Evolutionary conservation across 495 filamentous ascomycete species (phyloP).

Genomic region (Tuber melanosporum): DNA sequence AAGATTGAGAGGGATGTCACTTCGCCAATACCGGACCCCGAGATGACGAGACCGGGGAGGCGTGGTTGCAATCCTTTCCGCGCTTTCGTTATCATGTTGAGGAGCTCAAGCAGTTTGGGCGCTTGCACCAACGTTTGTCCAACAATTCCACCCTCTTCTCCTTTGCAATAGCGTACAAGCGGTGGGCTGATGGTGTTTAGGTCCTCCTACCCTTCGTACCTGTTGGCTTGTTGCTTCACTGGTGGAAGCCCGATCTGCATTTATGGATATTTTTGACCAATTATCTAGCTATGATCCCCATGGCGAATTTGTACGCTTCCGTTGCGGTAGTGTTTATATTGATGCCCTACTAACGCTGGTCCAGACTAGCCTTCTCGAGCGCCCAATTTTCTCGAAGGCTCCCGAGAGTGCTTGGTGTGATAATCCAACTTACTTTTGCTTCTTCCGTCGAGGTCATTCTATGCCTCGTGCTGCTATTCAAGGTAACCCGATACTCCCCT

Average conservation of each 20-base stretch:
- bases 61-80: conserved; percentile 12
- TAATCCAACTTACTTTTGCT: conserved; percentile 69
- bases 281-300: conserved; percentile 79
- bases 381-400: not conserved
- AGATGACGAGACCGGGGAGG: not conserved
- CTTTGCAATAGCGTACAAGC: not conserved
- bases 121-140: conserved; percentile 16
- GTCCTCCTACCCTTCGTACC: conserved; percentile 72
- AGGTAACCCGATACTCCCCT: conserved; percentile 31
- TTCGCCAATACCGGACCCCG: not conserved
- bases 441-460: conserved; percentile 76
- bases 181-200: conserved; percentile 38
- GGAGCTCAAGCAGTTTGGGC: conserved; percentile 11
- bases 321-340: conserved; percentile 65
- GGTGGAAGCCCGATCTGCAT: conserved; percentile 55
- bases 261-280: conserved; percentile 63
- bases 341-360: conserved; percentile 46
- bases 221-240: conserved; percentile 60
- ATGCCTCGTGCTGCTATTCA: conserved; percentile 64
- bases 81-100: conserved; percentile 11
- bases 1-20: not conserved
- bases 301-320: conserved; percentile 81
- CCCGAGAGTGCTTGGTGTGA: conserved; percentile 62
- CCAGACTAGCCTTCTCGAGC: conserved; percentile 1
- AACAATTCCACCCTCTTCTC: not conserved